These are phyloP conservation scores for Oryza glaberrima DNA, from an alignment of 176 grass and related monocot species.

Conservation along the genomic window DNA sequence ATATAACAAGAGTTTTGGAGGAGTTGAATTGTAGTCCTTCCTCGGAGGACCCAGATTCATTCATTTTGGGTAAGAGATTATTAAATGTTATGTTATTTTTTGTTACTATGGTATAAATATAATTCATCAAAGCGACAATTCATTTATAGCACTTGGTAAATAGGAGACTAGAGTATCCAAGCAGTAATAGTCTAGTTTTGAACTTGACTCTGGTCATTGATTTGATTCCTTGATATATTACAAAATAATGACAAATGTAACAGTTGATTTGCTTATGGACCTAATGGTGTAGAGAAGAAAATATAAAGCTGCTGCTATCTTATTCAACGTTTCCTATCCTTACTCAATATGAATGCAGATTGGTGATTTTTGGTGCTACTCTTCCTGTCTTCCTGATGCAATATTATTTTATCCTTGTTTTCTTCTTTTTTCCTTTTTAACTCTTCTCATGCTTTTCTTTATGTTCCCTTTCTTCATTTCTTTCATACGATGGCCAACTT, in stretches of 20 bases:
- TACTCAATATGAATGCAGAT: neutral
- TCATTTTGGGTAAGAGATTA: constrained; percentile 60
- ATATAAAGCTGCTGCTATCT: too few relatives aligned
- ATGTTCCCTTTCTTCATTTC: neutral
- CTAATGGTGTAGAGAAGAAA: constrained; percentile 13
- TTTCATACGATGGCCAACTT: neutral
- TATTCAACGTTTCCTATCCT: neutral
- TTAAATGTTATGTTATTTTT: constrained; percentile 12
- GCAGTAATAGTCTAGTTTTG: constrained; percentile 1
- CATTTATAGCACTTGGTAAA: constrained; percentile 16
- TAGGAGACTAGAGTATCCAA: neutral
- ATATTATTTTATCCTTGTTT: neutral
- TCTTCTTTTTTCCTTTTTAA: neutral
- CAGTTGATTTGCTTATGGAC: neutral
- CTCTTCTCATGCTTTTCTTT: neutral
- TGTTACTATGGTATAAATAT: constrained; percentile 10
- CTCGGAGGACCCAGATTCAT: constrained; percentile 47
- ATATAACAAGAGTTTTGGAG: constrained; percentile 68
- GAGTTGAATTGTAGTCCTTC: constrained; percentile 59
- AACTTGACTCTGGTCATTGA: constrained; percentile 12
- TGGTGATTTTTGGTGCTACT: neutral
- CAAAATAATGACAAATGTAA: neutral
- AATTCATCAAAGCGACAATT: neutral
- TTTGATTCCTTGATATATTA: neutral
- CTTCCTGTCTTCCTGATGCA: neutral